Evolutionary conservation across 2,329 filamentous ascomycete species (phyloP).

Genomic region (Eutypella sp.): DNA sequence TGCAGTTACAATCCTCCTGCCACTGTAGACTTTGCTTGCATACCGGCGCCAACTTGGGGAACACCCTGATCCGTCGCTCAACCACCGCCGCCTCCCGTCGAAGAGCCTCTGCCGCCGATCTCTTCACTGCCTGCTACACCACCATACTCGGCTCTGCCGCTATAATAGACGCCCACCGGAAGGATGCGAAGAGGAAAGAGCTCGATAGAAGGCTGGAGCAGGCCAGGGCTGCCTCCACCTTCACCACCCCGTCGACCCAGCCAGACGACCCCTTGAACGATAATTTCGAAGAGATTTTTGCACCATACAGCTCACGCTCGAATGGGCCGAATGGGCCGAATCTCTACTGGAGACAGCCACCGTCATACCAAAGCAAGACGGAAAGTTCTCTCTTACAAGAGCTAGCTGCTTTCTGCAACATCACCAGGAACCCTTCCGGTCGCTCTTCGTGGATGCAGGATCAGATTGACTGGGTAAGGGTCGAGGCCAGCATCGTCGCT

Average conservation of each 20-base stretch:
- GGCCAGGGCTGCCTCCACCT: conserved; percentile 43
- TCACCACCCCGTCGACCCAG: conserved; percentile 35
- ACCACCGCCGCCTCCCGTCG: conserved; percentile 46
- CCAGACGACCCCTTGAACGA: conserved; percentile 11
- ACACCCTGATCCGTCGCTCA: conserved; percentile 44
- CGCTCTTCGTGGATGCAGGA: conserved; percentile 15
- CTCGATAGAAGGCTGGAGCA: conserved; percentile 58
- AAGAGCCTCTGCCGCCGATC: conserved; percentile 45
- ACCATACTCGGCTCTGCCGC: conserved; percentile 62
- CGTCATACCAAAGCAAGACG: no score
- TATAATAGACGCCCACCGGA: conserved; percentile 55
- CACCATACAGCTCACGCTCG: background rate
- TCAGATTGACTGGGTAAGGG: conserved; percentile 22
- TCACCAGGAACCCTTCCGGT: conserved; percentile 9
- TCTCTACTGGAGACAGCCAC: no score
- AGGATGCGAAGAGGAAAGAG: conserved; percentile 52
- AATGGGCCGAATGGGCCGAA: no score
- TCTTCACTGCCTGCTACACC: conserved; percentile 64
- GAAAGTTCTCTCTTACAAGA: conserved; percentile 13
- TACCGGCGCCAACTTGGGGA: conserved; percentile 30
- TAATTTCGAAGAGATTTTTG: background rate
- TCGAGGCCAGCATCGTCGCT: conserved; percentile 18
- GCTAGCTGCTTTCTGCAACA: conserved; percentile 14
- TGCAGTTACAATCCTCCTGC: conserved; percentile 55
- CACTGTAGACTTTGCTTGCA: conserved; percentile 58